Base-by-base conservation (phyloP, 2,329 filamentous ascomycete species). In the Periconia macrospinosa region DNA sequence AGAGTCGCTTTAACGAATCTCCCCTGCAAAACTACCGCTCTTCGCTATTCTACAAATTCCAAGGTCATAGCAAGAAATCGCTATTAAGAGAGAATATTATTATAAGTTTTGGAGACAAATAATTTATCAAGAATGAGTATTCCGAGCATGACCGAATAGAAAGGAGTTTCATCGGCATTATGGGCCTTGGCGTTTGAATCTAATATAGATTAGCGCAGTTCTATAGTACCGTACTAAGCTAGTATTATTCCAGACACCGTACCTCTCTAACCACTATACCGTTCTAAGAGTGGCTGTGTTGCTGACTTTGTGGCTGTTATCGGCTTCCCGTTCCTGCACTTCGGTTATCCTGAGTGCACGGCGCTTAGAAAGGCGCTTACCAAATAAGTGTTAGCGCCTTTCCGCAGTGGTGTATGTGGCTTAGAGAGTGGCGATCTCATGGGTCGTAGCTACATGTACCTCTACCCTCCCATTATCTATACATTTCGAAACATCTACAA, bases 1-100 rank as follows among this genome's bases (percentile, higher is more conserved):
- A 48, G 50, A 47, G 44, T 45, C 44, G 44, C 44, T 45, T 45
- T 15, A 45, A 23, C 44, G 23, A 45, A 45, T 45, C 44, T 45
- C 44, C 44, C 44, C 44, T 45, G 44, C 44, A 45, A 6, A 45
- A 45, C n/a, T n/a, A 45, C 44, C 44, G 44, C 44, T 45, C 5
- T 30, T 15, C 6, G 44, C 44, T 15, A 6, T 45, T 45, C 44
- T 45, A 45, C 20, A 45, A 45, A 45, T 6, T 8, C 44, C 15
- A 45, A 30, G 44, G 23, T 30, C 17, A 45, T 45, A 45, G 3
- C 17, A 45, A 6, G 44, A 45, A 45, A 15, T 10, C 18, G 11
- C 20, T 45, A 45, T 30, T 45, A 45, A 30, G 44, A 30, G 20
- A 33, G 44, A 45, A 45, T 11, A 45, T 19, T 8, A 45, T 45